Evolutionary conservation across 331 rosid genomes (phyloP), one percentile per base, ranked within the genome.

Genomic region (Arachis monticola): DNA sequence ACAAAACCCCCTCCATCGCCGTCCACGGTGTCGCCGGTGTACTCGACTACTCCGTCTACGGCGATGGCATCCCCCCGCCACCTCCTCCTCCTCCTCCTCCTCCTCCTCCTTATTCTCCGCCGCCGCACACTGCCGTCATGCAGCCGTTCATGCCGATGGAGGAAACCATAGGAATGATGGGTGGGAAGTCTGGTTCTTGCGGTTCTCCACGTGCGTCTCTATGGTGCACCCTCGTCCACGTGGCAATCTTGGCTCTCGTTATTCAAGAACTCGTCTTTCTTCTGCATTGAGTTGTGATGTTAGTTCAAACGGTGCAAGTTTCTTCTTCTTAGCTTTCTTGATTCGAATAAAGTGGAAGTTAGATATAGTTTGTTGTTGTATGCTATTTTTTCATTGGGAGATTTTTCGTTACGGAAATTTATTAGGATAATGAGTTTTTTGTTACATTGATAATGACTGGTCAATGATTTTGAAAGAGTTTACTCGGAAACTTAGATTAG

Each of bases 11-110:
- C 5, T 55, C 79, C 30, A 8, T 89, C 52, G 78, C 76, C 14
- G 90, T 91, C 44, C 97, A 91, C 14, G 95, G 83, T 27, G 50
- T 91, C 31, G 80, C 72, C 0, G 2, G 35, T 5, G 6, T 90
- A 8, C 90, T 90, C 7, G 82, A 90, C 44, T 88, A 84, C 82
- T 67, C 89, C 0, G 31, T 63, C 7, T 84, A 60, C 40, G 91
- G 96, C 0, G 69, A 81, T 30, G 82, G 60, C 6, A 0, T 61
- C 2, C 45, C 60, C 11, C 59, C 81, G 10, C n/a, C 66, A 1
- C 58, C 77, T 32, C 38, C 38, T 32, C 38, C 38, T 32, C 38
- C 38, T 32, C 38, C 3, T 32, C 2, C 3, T 17, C 22, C 22
- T 17, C 22, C 22, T 17, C 22, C 22, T 17, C 22, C 3, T 32